Evolutionary conservation across 2,329 filamentous ascomycete genomes (phyloP).

Genomic region (Coniochaeta hoffmannii): DNA sequence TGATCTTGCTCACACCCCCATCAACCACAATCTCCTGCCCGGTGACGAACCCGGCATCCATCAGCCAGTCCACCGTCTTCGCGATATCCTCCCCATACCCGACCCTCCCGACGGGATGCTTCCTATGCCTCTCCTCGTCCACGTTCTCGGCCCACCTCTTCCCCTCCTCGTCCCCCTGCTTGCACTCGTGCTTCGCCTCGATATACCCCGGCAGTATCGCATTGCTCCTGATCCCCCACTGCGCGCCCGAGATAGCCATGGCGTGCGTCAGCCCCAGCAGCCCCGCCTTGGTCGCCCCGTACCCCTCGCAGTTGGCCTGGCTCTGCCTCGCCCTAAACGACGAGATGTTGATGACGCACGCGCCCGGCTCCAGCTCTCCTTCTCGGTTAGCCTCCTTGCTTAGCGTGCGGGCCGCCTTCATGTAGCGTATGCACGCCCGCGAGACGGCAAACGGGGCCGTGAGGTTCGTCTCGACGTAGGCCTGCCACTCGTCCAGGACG

Average conservation of each 20-base stretch:
- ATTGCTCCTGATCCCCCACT: conserved; percentile 26
- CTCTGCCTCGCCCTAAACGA: conserved; percentile 36
- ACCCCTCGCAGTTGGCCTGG: conserved; percentile 40
- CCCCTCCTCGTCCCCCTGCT: conserved; percentile 32
- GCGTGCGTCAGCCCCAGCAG: conserved; percentile 26
- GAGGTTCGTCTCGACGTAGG: conserved; percentile 37
- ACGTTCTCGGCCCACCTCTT: conserved; percentile 24
- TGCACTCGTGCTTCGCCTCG: conserved; percentile 38
- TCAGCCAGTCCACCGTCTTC: conserved; percentile 31
- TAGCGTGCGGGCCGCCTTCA: conserved; percentile 22
- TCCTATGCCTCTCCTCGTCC: conserved; percentile 29
- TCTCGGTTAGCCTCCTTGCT: conserved; percentile 2
- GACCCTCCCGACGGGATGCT: conserved; percentile 34
- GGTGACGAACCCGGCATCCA: conserved; percentile 20
- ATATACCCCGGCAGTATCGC: conserved; percentile 37
- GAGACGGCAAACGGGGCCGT: conserved; percentile 36
- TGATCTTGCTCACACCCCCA: conserved; percentile 19
- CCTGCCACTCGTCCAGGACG: conserved; percentile 36
- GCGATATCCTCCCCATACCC: conserved; percentile 36
- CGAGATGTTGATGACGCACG: conserved; percentile 37
- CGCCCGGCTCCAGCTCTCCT: conserved; percentile 18
- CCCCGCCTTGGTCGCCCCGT: conserved; percentile 32
- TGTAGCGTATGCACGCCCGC: conserved; percentile 38
- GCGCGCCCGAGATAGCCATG: conserved; percentile 25
- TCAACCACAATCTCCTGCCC: conserved; percentile 20